Base-by-base conservation (phyloP, 1,284 basidiomycete species). In the Heliocybe sulcata region DNA sequence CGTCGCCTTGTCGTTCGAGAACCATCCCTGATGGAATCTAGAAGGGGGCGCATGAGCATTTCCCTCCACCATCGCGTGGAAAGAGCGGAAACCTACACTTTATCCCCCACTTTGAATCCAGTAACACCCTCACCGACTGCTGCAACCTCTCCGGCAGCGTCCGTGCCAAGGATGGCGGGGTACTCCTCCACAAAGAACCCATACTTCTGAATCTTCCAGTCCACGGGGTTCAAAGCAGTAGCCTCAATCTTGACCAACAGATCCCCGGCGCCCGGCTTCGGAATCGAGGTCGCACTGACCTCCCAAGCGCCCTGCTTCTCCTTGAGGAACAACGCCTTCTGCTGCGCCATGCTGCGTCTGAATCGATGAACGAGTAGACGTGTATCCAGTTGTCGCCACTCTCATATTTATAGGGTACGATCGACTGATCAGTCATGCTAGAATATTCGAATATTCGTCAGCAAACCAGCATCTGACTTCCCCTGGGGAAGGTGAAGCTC, bases 61-160 rank as follows among this genome's bases (percentile, higher is more conserved):
- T n/a, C n/a, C n/a, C 6, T 31, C 29, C 29, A 31, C 29, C 29
- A 6, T 31, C 19, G 25, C 8, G 25, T n/a, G 23, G 6, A 4
- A 25, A 4, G 42, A 45, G 6, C n/a, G 23, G 42, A 16, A 16
- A 45, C 42, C 16, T 16, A 45, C 42, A 45, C 1, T 58, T 75
- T 72, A 62, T 87, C 82, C 1, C 84, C 83, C 35, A 77, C 73
- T 50, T 70, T 66, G 62, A 83, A 73, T 31, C 69, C 66, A 2
- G 69, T 69, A 14, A 85, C 81, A 0, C 72, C 77, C 50, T 72
- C 70, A 6, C 83, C 83, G 35, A 85, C 64, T 51, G 73, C 70
- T 23, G 75, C 76, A 22, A 87, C 76, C 2, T 74, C 68, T 10
- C 86, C 85, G 26, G 78, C 75, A 50, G 76, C 76, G 61, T 89